Evolutionary conservation across 495 filamentous ascomycete species (phyloP).

Genomic region (Penicillium dipodomyicola): DNA sequence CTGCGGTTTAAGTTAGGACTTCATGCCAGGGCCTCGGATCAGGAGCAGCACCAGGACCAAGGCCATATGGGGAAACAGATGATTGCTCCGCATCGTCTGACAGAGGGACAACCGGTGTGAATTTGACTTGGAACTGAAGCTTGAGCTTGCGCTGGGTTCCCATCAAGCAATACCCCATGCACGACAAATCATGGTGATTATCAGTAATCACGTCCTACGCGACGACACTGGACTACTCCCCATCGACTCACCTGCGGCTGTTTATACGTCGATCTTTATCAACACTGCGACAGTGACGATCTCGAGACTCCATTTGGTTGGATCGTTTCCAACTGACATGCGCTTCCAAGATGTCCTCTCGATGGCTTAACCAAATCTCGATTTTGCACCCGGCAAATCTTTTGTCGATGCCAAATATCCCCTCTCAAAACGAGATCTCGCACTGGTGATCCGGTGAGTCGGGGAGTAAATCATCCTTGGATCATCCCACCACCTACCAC

Average conservation of each 20-base stretch:
- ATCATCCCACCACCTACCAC: neutral
- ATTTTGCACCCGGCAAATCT: neutral
- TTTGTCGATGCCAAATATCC: neutral
- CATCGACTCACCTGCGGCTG: neutral
- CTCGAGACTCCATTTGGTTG: neutral
- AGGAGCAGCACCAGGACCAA: slow-evolving; percentile 9
- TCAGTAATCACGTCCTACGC: neutral
- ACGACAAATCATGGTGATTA: neutral
- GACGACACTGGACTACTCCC: neutral
- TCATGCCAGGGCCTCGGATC: slow-evolving; percentile 25
- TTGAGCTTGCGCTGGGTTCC: neutral
- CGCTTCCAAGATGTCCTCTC: neutral
- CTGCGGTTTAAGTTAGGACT: slow-evolving; percentile 30
- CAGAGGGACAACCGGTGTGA: neutral
- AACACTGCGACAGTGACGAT: neutral
- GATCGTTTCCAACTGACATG: neutral
- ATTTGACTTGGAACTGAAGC: neutral
- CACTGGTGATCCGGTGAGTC: neutral
- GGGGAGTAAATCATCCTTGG: neutral
- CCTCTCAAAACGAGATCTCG: neutral
- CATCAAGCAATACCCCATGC: slow-evolving; percentile 3
- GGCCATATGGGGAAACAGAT: slow-evolving; percentile 11
- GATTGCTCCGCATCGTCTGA: neutral
- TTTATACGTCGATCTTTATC: neutral
- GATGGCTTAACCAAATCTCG: neutral